Evolutionary conservation across 352 stramenopile species (phyloP).

Genomic region (Pythium monospermum): DNA sequence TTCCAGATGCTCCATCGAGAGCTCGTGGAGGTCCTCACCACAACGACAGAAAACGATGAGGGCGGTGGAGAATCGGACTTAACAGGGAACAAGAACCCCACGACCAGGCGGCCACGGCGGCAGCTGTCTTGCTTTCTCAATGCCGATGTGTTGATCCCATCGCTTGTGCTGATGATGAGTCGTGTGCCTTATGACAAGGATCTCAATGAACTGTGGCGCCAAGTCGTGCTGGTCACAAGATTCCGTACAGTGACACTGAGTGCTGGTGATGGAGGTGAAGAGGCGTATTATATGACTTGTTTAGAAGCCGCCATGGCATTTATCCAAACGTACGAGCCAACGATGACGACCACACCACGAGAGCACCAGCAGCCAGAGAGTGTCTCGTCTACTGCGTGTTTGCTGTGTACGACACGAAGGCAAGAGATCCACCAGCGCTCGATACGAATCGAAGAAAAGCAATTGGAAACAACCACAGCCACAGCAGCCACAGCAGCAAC

Average conservation of each 20-base stretch:
- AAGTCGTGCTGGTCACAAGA: slow-evolving; percentile 16
- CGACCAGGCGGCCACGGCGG: not conserved
- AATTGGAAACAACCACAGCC: not conserved
- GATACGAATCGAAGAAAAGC: not conserved
- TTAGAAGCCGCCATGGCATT: slow-evolving; percentile 25
- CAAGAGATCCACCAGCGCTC: not conserved
- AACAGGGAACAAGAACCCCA: no score
- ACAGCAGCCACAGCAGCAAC: not conserved
- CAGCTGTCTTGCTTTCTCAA: slow-evolving; percentile 21
- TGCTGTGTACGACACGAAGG: not conserved
- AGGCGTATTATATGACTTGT: slow-evolving; percentile 33
- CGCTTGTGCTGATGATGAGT: slow-evolving; percentile 30
- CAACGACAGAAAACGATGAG: not conserved
- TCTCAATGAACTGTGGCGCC: slow-evolving; percentile 24
- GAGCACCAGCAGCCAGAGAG: not conserved
- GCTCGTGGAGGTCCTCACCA: slow-evolving; percentile 12
- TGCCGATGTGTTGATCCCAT: slow-evolving; percentile 28
- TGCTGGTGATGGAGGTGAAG: slow-evolving; percentile 26
- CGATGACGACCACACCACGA: not conserved
- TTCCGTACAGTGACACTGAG: slow-evolving; percentile 17
- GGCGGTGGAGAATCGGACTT: not conserved
- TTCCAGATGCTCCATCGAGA: slow-evolving; percentile 24
- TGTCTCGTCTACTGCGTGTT: slow-evolving; percentile 1
- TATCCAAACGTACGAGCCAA: slow-evolving; percentile 19
- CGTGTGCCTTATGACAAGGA: slow-evolving; percentile 7